Base-by-base conservation (phyloP, 2,329 filamentous ascomycete genomes). In the Pestalotiopsis fici region DNA sequence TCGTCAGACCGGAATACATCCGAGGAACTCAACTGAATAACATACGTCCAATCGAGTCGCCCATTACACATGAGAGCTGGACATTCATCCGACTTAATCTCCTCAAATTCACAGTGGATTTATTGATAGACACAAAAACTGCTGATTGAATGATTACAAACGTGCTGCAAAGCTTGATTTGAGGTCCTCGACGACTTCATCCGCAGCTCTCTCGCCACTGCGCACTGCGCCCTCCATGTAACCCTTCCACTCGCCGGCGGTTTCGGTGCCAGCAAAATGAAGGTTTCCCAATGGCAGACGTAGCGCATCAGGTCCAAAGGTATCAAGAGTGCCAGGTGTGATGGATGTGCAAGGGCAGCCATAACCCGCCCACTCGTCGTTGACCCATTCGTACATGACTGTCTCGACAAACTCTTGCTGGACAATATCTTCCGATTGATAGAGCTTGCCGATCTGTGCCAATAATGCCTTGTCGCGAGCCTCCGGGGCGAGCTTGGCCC, bases 141-240 rank as follows among this genome's bases (percentile, higher is more conserved):
- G n/a, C n/a, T n/a, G n/a, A n/a, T n/a, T n/a, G n/a, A n/a, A n/a
- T n/a, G n/a, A 50, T n/a, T 21, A 50, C 6, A 50, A 18, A 11
- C 43, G 43, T 23, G 43, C 43, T 23, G 43, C 21, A 18, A 50
- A 50, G 18, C 43, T 21, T 2, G 43, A 50, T 21, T 50, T 23
- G 43, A 72, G 64, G 12, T 66, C 35, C 59, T 64, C 68, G 4
- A 83, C 66, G 3, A 86, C 82, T 71, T 87, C 83, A 43, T 74
- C 73, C 0, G 85, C 85, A 2, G 78, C 86, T 15, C 83, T 74
- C 67, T 86, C 78, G 1, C 87, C 86, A 62, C 78, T 82, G 5
- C 81, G 71, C 12, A 88, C 76, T 0, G 87, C 87, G 1, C 87
- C 87, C 68, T 89, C 87, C 85, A 89, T 87, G 71, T 88, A 88